Evolutionary conservation across 2,329 filamentous ascomycete species (phyloP).

Genomic region (Exophiala viscosa): DNA sequence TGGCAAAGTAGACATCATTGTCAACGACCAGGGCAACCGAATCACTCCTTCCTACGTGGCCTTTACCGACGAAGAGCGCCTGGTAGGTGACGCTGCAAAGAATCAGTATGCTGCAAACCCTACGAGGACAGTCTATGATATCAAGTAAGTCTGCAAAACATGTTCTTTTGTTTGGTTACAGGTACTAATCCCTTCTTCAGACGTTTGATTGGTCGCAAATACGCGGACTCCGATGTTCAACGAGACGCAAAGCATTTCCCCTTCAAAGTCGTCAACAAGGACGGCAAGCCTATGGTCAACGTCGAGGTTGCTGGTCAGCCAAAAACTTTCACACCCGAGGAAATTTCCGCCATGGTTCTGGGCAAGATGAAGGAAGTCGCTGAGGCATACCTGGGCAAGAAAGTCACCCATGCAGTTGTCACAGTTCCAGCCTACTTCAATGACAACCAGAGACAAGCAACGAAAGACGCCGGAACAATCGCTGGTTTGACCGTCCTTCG

Average conservation of each 20-base stretch:
- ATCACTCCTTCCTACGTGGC: slow-evolving; percentile 94
- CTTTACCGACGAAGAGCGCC: slow-evolving; percentile 93
- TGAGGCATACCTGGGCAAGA: slow-evolving; percentile 59
- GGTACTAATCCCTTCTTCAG: slow-evolving; percentile 40
- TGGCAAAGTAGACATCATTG: slow-evolving; percentile 91
- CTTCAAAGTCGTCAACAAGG: slow-evolving; percentile 86
- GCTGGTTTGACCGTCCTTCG: slow-evolving; percentile 92
- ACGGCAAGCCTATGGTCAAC: slow-evolving; percentile 81
- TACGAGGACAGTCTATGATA: slow-evolving; percentile 69
- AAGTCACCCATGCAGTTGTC: slow-evolving; percentile 67
- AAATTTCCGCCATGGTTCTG: slow-evolving; percentile 64
- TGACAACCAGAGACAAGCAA: slow-evolving; percentile 94
- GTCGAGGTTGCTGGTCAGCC: slow-evolving; percentile 57
- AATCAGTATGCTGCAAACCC: slow-evolving; percentile 86
- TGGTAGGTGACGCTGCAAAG: slow-evolving; percentile 97
- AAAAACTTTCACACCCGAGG: slow-evolving; percentile 64
- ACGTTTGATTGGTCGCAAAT: slow-evolving; percentile 83
- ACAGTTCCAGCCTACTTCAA: slow-evolving; percentile 98
- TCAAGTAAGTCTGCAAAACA: slow-evolving; percentile 65
- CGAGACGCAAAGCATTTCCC: slow-evolving; percentile 97
- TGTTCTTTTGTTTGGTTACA: neutral
- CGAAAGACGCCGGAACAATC: slow-evolving; percentile 90
- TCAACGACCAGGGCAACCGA: slow-evolving; percentile 95
- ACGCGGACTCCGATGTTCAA: slow-evolving; percentile 79
- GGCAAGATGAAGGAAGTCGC: slow-evolving; percentile 66